Conservation (phyloP, 495 filamentous ascomycete species). For the Eremomyces bilateralis region DNA sequence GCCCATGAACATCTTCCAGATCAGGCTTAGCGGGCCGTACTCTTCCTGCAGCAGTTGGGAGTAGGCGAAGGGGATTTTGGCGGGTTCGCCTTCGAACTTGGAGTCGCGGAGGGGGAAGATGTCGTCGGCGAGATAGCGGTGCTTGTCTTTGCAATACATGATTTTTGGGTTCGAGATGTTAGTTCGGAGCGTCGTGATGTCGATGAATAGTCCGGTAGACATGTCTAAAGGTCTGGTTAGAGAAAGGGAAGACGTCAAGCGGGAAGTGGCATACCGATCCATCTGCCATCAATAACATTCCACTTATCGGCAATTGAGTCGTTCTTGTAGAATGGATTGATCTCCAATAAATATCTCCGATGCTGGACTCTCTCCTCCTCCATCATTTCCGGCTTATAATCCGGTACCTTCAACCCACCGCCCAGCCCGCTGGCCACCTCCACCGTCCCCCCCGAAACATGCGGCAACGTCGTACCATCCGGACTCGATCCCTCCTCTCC, state of each 20-base stretch:
- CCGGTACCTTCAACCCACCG: constrained; percentile 24
- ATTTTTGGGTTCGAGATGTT: constrained; percentile 23
- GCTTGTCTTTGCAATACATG: constrained; percentile 36
- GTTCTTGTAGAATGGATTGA: constrained; percentile 36
- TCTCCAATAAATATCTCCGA: constrained; percentile 24
- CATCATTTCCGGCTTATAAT: too few species aligned
- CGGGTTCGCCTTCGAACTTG: constrained; percentile 53
- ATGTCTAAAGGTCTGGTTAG: too few species aligned
- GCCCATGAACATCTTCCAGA: constrained; percentile 33
- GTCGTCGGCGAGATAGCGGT: constrained; percentile 34
- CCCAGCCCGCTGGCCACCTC: too few species aligned
- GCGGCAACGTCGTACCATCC: constrained; percentile 12
- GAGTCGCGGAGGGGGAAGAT: constrained; percentile 63
- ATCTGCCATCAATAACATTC: constrained; percentile 39
- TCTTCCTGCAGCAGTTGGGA: constrained; percentile 50
- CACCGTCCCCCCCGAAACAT: too few species aligned
- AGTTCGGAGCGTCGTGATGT: constrained; percentile 35
- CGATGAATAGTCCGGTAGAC: constrained; percentile 37
- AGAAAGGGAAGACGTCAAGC: too few species aligned
- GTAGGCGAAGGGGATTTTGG: constrained; percentile 57
- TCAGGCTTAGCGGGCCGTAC: constrained; percentile 46
- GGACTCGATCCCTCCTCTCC: neutral
- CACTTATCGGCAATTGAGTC: constrained; percentile 22
- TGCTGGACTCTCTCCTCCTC: too few species aligned
- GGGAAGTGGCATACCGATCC: constrained; percentile 45